Base-by-base conservation (phyloP, 2,329 filamentous ascomycete genomes). In the Cryphonectria parasitica region DNA sequence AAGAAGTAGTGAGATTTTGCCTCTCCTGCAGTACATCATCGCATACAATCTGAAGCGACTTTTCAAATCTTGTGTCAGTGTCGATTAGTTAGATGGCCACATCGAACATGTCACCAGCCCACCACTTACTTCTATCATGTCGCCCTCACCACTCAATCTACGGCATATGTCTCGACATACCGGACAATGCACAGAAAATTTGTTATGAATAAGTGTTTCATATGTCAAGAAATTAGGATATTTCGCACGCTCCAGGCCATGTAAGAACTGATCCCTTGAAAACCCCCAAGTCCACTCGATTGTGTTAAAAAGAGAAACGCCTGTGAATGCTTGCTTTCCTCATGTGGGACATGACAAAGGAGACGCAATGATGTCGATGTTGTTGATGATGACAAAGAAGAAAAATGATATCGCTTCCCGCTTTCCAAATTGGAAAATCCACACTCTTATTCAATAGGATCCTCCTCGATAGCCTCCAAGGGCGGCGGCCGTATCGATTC, bases 401-500 rank as follows among this genome's bases (percentile, higher is more conserved):
- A 34, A 52, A 49, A 17, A 41, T n/a, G 43, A 58, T 34, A 58
- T 34, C 54, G 58, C 58, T 61, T 39, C 58, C 56, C 19, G 17
- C 2, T 15, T 36, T 49, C 22, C 19, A 25, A 17, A 56, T 64
- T 17, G 15, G 28, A 15, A 15, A 15, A 28, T 6, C 52, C 11
- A n/a, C n/a, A 11, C 52, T 43, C 64, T 36, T 66, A 80, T 74
- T 84, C 82, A 67, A 80, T 77, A 11, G 80, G 79, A 73, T 88
- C 87, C 70, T 88, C 86, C 73, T 88, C 86, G 69, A 84, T 85
- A 31, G 82, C 82, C 71, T 84, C 83, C 1, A 82, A 76, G 17
- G 85, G 83, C 49, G 87, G 86, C 52, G 87, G 86, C 52, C 84
- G 83, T 63, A 89, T 82, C n/a, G 86, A 87, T 43, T 86, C 85